Evolutionary conservation across 176 grass and related monocot genomes (phyloP), one percentile per base, ranked within the genome.

Genomic region (Cenchrus fungigraminus): DNA sequence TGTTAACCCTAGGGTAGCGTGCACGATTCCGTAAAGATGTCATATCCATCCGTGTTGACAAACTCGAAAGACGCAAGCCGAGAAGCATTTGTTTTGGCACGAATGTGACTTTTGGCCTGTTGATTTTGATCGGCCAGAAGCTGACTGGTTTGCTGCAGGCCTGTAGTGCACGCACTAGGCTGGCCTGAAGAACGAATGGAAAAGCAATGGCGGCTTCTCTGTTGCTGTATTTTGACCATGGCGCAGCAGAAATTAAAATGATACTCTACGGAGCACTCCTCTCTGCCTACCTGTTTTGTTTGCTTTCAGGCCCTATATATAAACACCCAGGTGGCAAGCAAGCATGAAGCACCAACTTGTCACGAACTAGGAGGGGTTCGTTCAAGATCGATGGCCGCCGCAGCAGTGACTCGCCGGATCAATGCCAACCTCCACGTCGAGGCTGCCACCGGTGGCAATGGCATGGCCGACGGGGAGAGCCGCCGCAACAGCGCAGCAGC

Each of bases 171-270:
- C 12, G 62, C 79, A 59, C 40, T 60, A 50, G 52, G 37, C 79
- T 6, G n/a, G 9, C 9, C 62, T 34, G 0, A 76, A 59, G 62
- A 19, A 12, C 20, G 12, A 12, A 1, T 10, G 19, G 76, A 80
- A 72, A 14, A 17, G 55, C 37, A 29, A 29, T 4, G 53, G 82
- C 62, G 61, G 74, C 86, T 79, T 49, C 67, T 25, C 34, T 37
- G 80, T 34, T 70, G 63, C 56, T 62, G 64, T 61, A 70, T 87
- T 78, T 69, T 82, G 86, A 82, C 86, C 79, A 69, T 25, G 62
- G 28, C 43, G 43, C 55, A 12, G 14, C 2, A 8, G n/a, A 43
- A 12, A 28, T 25, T 25, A 17, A 43, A 9, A 68, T 5, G 22
- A 34, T 32, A 32, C 37, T 25, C 25, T 25, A 25, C 8, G 20